Evolutionary conservation across 2,329 filamentous ascomycete species (phyloP).

Genomic region (Penicillium sp.): DNA sequence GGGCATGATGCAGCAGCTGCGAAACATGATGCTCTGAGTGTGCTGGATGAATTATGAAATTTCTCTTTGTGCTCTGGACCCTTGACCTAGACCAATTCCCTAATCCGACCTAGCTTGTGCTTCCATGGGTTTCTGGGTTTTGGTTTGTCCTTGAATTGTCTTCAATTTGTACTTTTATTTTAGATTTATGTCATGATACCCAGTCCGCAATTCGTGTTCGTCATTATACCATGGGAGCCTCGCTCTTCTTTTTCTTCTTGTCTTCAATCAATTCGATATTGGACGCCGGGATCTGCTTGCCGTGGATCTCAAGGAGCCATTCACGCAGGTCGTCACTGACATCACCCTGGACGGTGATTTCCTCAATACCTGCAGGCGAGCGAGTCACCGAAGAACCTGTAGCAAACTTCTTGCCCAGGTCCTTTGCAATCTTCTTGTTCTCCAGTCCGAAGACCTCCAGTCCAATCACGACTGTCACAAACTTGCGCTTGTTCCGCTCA

Average conservation of each 20-base stretch:
- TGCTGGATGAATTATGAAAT: conserved; percentile 27
- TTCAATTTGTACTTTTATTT: conserved; percentile 13
- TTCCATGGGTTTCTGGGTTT: background rate
- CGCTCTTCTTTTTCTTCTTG: conserved; percentile 73
- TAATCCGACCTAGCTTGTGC: background rate
- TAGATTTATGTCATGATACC: conserved; percentile 23
- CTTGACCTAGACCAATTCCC: background rate
- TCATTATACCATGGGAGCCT: conserved; percentile 12
- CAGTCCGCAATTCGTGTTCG: conserved; percentile 14
- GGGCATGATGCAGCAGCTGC: conserved; percentile 4
- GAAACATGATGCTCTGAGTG: conserved; percentile 20
- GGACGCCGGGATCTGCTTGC: conserved; percentile 76
- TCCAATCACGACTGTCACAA: conserved; percentile 82
- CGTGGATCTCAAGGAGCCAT: conserved; percentile 77
- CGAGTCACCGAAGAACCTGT: conserved; percentile 91
- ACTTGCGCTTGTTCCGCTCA: conserved; percentile 96
- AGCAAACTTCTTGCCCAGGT: conserved; percentile 97
- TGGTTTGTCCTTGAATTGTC: conserved; percentile 7
- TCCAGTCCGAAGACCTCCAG: conserved; percentile 85
- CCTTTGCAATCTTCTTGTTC: conserved; percentile 91
- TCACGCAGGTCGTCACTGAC: conserved; percentile 90
- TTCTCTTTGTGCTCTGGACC: background rate
- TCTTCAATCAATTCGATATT: conserved; percentile 93
- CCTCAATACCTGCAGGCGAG: conserved; percentile 72
- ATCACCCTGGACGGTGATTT: conserved; percentile 96